Conservation (phyloP, 352 stramenopile genomes). For the Thalassiosira exigua region DNA sequence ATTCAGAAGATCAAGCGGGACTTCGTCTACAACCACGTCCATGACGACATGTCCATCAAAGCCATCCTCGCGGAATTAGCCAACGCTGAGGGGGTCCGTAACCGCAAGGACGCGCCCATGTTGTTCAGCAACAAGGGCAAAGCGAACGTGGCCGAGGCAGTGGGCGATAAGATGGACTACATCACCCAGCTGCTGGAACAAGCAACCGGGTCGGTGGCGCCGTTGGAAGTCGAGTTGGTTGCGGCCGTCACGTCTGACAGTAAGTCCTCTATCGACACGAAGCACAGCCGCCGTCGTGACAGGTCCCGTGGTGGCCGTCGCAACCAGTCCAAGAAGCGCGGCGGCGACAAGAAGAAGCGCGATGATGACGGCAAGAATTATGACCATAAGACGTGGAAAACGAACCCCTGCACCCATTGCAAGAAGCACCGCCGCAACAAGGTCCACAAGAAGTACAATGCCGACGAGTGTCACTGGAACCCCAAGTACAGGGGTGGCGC, state of each 20-base stretch:
- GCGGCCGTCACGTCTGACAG: conserved; percentile 11
- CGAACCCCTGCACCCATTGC: conserved; percentile 35
- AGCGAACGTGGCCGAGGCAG: background rate
- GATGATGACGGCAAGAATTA: background rate
- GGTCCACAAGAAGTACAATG: background rate
- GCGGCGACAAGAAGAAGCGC: background rate
- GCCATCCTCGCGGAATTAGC: conserved; percentile 13
- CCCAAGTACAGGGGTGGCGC: conserved; percentile 16
- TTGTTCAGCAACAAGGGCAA: too few species aligned
- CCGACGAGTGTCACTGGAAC: conserved; percentile 26
- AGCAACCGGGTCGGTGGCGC: too few species aligned
- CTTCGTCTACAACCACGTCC: conserved; percentile 20
- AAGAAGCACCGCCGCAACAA: conserved; percentile 7
- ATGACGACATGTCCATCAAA: conserved; percentile 12
- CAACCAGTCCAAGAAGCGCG: background rate
- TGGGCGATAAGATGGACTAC: too few species aligned
- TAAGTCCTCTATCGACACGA: background rate
- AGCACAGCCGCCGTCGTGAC: too few species aligned
- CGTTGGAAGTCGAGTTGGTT: too few species aligned
- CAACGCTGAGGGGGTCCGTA: conserved; percentile 15
- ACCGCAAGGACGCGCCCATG: conserved; percentile 2
- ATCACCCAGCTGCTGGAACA: background rate
- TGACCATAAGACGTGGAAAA: background rate
- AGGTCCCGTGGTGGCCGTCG: too few species aligned
- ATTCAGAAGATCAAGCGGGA: too few species aligned